These are phyloP conservation scores for Xylaria castorea DNA, from an alignment of 495 filamentous ascomycete genomes.

Conservation along the genomic window DNA sequence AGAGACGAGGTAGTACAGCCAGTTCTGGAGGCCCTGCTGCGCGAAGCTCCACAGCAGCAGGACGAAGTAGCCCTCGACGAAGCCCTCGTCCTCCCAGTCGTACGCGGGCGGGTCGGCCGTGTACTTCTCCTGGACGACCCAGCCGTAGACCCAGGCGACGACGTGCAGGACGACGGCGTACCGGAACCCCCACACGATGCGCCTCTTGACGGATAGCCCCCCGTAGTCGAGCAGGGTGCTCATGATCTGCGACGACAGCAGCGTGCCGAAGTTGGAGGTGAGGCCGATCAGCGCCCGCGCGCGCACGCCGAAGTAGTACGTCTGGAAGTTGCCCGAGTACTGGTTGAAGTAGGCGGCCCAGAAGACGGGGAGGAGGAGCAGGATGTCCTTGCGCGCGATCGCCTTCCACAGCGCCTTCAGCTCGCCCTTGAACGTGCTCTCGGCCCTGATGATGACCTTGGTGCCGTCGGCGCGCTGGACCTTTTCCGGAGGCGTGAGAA, in stretches of 20 bases:
- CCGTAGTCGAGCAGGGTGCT: conserved; percentile 53
- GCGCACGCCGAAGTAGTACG: conserved; percentile 65
- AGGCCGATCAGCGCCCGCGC: conserved; percentile 60
- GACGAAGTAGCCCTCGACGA: conserved; percentile 54
- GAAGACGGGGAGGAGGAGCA: conserved; percentile 61
- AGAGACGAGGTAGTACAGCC: conserved; percentile 39
- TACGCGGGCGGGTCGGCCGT: conserved; percentile 49
- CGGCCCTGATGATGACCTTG: conserved; percentile 44
- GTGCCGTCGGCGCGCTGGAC: conserved; percentile 59
- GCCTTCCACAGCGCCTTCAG: conserved; percentile 55
- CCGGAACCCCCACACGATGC: conserved; percentile 51
- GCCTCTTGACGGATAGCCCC: conserved; percentile 44
- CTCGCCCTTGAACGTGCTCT: conserved; percentile 54
- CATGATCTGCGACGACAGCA: conserved; percentile 46
- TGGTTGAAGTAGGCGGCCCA: conserved; percentile 65
- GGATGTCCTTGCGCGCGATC: conserved; percentile 55
- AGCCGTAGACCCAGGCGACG: conserved; percentile 54
- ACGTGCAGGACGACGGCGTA: conserved; percentile 53
- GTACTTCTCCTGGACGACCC: conserved; percentile 59
- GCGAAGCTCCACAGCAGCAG: conserved; percentile 56
- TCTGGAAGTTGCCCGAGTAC: conserved; percentile 65
- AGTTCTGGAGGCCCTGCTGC: conserved; percentile 56
- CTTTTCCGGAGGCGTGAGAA: conserved; percentile 60
- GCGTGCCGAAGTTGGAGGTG: conserved; percentile 51
- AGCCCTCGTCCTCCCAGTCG: conserved; percentile 54